Percentiles rank a stretch among this genome's conserved stretches.
Conservation (phyloP, 2,329 filamentous ascomycete species). For the Leptographium radiaticola region DNA sequence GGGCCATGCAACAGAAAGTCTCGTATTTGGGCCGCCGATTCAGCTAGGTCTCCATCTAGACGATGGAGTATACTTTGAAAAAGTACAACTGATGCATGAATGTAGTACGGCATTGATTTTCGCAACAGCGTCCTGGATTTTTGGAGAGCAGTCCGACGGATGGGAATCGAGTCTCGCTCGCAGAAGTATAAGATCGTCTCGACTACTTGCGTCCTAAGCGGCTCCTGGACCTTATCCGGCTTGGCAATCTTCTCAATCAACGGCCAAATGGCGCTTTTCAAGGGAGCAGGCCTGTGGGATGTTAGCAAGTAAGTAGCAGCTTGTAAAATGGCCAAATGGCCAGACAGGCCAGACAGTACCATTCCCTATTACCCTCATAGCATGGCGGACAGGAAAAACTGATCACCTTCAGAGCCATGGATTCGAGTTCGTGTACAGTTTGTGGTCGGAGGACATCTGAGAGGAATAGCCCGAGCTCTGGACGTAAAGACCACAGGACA, state of each 20-base stretch:
- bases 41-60: not conserved
- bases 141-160: not conserved
- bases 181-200: not conserved
- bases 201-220: not conserved
- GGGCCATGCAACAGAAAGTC: not conserved
- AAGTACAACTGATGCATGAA: constrained; percentile 2
- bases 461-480: not conserved
- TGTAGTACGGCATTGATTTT: constrained; percentile 3
- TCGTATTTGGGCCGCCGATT: not conserved
- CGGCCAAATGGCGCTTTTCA: not conserved
- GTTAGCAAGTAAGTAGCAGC: not conserved
- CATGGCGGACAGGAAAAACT: constrained; percentile 3
- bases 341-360: not conserved
- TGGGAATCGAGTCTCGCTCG: not conserved
- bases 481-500: not conserved
- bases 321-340: not conserved
- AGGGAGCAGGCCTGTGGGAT: not conserved
- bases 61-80: constrained; percentile 1
- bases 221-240: not conserved
- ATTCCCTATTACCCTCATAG: constrained; percentile 1
- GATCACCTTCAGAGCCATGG: not conserved
- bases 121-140: not conserved
- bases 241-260: not conserved
- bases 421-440: not conserved
- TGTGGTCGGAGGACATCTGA: not conserved